These are phyloP conservation scores for Nemania serpens DNA, from an alignment of 2,329 filamentous ascomycete genomes.

Conservation along the genomic window DNA sequence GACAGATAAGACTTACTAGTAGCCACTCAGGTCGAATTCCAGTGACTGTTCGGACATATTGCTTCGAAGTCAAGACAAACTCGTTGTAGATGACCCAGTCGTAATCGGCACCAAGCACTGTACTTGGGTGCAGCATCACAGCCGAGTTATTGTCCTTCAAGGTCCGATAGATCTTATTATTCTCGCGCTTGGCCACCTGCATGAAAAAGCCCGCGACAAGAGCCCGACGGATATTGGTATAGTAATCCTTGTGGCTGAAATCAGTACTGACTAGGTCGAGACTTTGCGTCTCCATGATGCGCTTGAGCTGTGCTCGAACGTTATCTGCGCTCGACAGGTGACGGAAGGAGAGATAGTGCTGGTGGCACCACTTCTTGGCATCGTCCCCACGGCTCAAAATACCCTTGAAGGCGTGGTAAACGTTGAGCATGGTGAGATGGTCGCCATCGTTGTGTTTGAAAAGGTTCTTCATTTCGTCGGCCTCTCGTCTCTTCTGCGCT, in stretches of 20 bases:
- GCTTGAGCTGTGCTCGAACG: constrained; percentile 86
- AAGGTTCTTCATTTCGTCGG: constrained; percentile 95
- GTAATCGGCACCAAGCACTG: constrained; percentile 82
- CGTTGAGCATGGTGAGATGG: constrained; percentile 94
- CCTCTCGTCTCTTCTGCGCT: constrained; percentile 80
- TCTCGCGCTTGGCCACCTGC: constrained; percentile 96
- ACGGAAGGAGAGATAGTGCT: constrained; percentile 90
- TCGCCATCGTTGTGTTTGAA: constrained; percentile 94
- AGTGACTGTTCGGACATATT: constrained; percentile 95
- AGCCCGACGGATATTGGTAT: constrained; percentile 92
- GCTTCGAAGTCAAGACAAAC: constrained; percentile 96
- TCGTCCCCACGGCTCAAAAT: constrained; percentile 68
- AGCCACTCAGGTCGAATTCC: constrained; percentile 94
- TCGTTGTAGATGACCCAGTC: constrained; percentile 99
- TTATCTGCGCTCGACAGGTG: constrained; percentile 92
- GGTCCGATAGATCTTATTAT: constrained; percentile 87
- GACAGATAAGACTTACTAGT: constrained; percentile 61
- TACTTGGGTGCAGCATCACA: constrained; percentile 91
- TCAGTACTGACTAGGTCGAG: constrained; percentile 86
- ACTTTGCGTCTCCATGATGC: constrained; percentile 94
- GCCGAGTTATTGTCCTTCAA: constrained; percentile 97
- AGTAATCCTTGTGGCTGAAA: constrained; percentile 96
- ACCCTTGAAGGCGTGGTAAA: constrained; percentile 95
- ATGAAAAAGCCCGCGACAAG: constrained; percentile 97
- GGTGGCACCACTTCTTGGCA: constrained; percentile 90